phyloP scores from a whole-genome alignment of 2,329 filamentous ascomycete species.

The Diplodia sapinea region DNA sequence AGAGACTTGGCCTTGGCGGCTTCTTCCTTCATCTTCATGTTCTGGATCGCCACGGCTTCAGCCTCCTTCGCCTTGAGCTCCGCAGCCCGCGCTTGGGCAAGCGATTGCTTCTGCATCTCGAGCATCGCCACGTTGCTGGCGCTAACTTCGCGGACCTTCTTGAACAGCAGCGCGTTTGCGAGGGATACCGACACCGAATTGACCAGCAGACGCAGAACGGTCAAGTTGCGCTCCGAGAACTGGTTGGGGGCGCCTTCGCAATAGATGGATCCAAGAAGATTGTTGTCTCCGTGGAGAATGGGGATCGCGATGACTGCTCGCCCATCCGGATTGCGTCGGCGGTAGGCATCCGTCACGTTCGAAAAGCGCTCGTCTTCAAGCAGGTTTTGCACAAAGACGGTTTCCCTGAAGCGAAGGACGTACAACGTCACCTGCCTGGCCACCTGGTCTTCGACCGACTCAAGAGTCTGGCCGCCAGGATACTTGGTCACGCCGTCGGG shows the following conservation, averaged over 20 bases:
- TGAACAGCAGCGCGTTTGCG: slow-evolving; percentile 68
- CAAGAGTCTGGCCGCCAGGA: slow-evolving; percentile 68
- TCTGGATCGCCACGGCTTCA: slow-evolving; percentile 76
- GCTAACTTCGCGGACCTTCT: slow-evolving; percentile 75
- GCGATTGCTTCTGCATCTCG: slow-evolving; percentile 73
- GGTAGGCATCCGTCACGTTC: slow-evolving; percentile 73
- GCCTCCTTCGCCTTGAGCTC: slow-evolving; percentile 78
- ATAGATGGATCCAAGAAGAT: slow-evolving; percentile 75
- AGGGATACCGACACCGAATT: slow-evolving; percentile 75
- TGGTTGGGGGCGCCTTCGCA: slow-evolving; percentile 75
- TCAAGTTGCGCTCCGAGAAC: slow-evolving; percentile 71
- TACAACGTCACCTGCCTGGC: slow-evolving; percentile 79
- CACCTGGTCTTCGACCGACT: slow-evolving; percentile 68
- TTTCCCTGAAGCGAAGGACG: slow-evolving; percentile 76
- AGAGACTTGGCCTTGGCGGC: slow-evolving; percentile 83
- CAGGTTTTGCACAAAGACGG: slow-evolving; percentile 75
- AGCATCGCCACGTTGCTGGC: slow-evolving; percentile 81
- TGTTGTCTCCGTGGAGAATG: slow-evolving; percentile 73
- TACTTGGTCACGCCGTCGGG: slow-evolving; percentile 74
- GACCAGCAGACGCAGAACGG: slow-evolving; percentile 68
- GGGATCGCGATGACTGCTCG: slow-evolving; percentile 81
- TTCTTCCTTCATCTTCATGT: slow-evolving; percentile 82
- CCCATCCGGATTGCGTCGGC: slow-evolving; percentile 70
- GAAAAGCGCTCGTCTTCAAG: slow-evolving; percentile 78
- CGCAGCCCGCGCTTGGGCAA: slow-evolving; percentile 73